Evolutionary conservation across 2,329 filamentous ascomycete species (phyloP).

Genomic region (Colletotrichum tofieldiae): DNA sequence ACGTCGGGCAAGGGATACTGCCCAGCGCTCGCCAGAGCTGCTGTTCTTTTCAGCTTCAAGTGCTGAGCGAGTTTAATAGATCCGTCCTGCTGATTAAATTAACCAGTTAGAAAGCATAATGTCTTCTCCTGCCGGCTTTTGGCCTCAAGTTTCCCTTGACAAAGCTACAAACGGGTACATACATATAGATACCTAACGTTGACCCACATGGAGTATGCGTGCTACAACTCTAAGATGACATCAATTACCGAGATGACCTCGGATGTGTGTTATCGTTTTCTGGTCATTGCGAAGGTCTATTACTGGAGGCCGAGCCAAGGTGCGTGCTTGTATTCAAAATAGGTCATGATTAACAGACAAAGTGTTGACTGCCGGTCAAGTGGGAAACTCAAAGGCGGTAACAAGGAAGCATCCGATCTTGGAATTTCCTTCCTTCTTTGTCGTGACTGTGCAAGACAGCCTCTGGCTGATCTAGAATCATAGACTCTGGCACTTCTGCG

Average conservation of each 20-base stretch:
- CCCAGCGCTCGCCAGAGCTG: no score
- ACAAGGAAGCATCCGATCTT: neutral
- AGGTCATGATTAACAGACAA: neutral
- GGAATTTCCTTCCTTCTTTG: neutral
- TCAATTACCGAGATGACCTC: neutral
- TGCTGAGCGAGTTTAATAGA: no score
- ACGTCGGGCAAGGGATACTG: neutral
- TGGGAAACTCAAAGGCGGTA: neutral
- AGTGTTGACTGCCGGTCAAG: neutral
- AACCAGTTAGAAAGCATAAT: no score
- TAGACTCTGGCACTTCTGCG: neutral
- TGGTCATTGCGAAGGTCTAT: no score
- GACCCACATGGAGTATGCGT: neutral
- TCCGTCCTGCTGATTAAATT: no score
- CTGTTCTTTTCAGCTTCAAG: no score
- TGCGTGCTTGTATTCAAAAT: neutral
- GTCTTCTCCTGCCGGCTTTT: no score
- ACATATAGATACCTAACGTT: neutral
- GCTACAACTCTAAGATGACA: neutral
- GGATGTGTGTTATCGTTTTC: neutral
- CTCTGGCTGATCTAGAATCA: neutral
- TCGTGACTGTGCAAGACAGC: neutral
- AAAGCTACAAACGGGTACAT: neutral
- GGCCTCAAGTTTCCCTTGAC: no score
- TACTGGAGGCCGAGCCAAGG: neutral